Evolutionary conservation across 2,329 filamentous ascomycete genomes (phyloP).

Genomic region (Ascochyta koolunga): DNA sequence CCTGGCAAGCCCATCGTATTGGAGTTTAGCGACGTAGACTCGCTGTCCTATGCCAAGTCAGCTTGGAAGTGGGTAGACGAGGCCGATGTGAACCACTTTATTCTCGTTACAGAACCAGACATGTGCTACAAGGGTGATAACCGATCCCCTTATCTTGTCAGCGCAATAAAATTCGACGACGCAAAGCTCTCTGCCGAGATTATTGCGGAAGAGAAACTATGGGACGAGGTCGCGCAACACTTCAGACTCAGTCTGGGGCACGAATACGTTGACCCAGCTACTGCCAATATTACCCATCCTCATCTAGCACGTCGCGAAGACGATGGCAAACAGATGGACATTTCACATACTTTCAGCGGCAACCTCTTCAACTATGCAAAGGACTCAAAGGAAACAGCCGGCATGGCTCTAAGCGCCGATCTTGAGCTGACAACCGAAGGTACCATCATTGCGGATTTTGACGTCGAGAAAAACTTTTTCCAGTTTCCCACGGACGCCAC

Average conservation of each 20-base stretch:
- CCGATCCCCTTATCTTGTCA: constrained; percentile 32
- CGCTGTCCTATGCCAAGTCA: constrained; percentile 22
- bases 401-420: constrained; percentile 24
- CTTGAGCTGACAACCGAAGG: constrained; percentile 26
- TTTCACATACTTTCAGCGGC: constrained; percentile 20
- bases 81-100: constrained; percentile 29
- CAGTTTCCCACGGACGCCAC: constrained; percentile 21
- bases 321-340: constrained; percentile 19
- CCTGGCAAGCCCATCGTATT: constrained; percentile 19
- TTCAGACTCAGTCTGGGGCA: constrained; percentile 23
- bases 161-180: constrained; percentile 25
- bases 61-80: constrained; percentile 33
- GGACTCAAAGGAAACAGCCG: constrained; percentile 23
- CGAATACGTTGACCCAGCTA: constrained; percentile 23
- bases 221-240: constrained; percentile 24
- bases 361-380: constrained; percentile 28
- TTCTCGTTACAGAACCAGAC: constrained; percentile 29
- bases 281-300: constrained; percentile 27
- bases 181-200: constrained; percentile 22
- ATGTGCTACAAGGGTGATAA: constrained; percentile 34
- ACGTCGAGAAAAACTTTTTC: constrained; percentile 17
- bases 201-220: constrained; percentile 24
- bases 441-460: constrained; percentile 28
- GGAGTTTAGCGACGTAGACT: constrained; percentile 22
- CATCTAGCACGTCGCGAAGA: constrained; percentile 22